Percentiles rank a stretch among this genome's conserved stretches.
Evolutionary conservation across 306 rosid genomes (phyloP).

Genomic region (Acacia crassicarpa): DNA sequence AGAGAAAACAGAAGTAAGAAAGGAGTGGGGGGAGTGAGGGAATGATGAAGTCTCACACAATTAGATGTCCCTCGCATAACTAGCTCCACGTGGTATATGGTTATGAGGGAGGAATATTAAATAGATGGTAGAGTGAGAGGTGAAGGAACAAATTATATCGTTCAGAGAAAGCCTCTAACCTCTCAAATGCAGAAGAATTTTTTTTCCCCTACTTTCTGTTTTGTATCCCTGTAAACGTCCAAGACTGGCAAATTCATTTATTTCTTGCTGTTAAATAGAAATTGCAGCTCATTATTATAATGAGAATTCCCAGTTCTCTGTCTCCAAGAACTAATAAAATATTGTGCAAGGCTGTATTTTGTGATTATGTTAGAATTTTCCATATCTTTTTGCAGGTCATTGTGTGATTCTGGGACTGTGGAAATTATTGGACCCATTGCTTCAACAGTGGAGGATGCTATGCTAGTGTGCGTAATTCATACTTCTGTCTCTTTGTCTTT

Average conservation of each 20-base stretch:
- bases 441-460: conserved; percentile 81
- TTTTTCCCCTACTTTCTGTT: neutral
- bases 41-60: neutral
- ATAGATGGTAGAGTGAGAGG: neutral
- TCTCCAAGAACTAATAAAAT: conserved; percentile 13
- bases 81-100: neutral
- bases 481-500: conserved; percentile 14
- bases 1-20: neutral
- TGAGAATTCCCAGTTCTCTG: neutral
- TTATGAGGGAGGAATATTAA: neutral
- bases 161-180: neutral
- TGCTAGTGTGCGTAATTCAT: conserved; percentile 77
- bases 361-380: conserved; percentile 9
- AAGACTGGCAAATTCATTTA: neutral
- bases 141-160: neutral
- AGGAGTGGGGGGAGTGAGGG: neutral
- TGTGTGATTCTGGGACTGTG: conserved; percentile 85
- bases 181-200: neutral
- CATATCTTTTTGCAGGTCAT: conserved; percentile 55
- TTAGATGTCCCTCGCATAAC: neutral
- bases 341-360: conserved; percentile 1
- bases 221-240: neutral
- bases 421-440: conserved; percentile 97
- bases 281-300: neutral
- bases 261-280: neutral